Percentiles rank a stretch among this genome's conserved stretches.
Conservation (phyloP, 306 rosid genomes). For the Arachis stenosperma region DNA sequence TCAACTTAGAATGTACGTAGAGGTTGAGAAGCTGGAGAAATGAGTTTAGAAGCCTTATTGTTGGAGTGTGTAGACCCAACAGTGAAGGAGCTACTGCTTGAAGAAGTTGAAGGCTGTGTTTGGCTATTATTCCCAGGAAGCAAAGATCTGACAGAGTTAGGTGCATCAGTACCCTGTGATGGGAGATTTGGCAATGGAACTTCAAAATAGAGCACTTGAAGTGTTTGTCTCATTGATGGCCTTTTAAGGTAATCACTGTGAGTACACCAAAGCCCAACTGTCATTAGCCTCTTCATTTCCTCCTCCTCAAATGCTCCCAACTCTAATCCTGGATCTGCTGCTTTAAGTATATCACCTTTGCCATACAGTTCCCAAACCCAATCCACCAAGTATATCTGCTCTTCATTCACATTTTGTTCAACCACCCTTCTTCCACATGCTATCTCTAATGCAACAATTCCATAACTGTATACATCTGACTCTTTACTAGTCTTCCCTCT, state of each 20-base stretch:
- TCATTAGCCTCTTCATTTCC: slow-evolving; percentile 27
- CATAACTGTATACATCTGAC: slow-evolving; percentile 51
- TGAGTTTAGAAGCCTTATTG: not conserved
- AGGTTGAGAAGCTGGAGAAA: slow-evolving; percentile 45
- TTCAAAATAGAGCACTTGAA: slow-evolving; percentile 36
- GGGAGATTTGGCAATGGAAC: slow-evolving; percentile 29
- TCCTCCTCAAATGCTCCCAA: slow-evolving; percentile 6
- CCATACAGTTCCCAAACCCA: slow-evolving; percentile 46
- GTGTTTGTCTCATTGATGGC: slow-evolving; percentile 32
- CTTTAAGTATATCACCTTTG: not conserved
- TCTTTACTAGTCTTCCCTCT: slow-evolving; percentile 45
- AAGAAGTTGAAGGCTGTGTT: not conserved
- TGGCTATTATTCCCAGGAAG: not conserved
- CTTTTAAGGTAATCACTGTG: slow-evolving; percentile 19
- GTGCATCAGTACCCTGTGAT: not conserved
- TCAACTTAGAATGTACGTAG: slow-evolving; percentile 40
- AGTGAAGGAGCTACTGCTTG: not conserved
- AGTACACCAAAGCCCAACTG: slow-evolving; percentile 40
- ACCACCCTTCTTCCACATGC: slow-evolving; percentile 46
- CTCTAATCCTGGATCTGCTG: slow-evolving; percentile 19
- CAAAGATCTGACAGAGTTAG: not conserved
- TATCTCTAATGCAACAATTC: slow-evolving; percentile 52
- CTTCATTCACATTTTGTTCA: slow-evolving; percentile 22
- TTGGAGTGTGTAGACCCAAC: slow-evolving; percentile 20
- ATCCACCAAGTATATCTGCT: slow-evolving; percentile 32